These are phyloP conservation scores for Amauroascus niger DNA, from an alignment of 2,329 filamentous ascomycete species.

Conservation along the genomic window DNA sequence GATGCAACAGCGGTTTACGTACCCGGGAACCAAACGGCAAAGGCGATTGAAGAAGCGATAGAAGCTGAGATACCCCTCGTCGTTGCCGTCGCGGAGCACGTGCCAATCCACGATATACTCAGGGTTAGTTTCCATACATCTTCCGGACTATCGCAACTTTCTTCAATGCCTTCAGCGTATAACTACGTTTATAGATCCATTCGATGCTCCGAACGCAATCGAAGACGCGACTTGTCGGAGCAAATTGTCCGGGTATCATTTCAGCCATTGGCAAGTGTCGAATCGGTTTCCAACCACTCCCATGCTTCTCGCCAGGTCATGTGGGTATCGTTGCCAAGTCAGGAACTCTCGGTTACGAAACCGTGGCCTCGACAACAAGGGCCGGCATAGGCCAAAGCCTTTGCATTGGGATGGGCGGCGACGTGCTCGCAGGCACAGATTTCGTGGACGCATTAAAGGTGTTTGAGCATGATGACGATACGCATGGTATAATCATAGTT, in stretches of 20 bases:
- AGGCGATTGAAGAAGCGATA: slow-evolving; percentile 69
- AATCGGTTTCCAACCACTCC: slow-evolving; percentile 66
- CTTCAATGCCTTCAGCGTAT: not conserved
- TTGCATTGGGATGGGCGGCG: slow-evolving; percentile 68
- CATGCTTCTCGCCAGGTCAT: slow-evolving; percentile 58
- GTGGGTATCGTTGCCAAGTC: slow-evolving; percentile 73
- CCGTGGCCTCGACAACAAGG: slow-evolving; percentile 62
- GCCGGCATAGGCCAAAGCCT: slow-evolving; percentile 68
- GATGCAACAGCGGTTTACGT: slow-evolving; percentile 74
- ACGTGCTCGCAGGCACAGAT: slow-evolving; percentile 63
- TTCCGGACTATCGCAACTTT: not conserved
- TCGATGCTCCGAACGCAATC: slow-evolving; percentile 62
- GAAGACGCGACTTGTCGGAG: slow-evolving; percentile 62
- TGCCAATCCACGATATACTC: slow-evolving; percentile 68
- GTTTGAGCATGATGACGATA: slow-evolving; percentile 57
- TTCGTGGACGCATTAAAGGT: slow-evolving; percentile 61
- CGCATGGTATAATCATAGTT: slow-evolving; percentile 60
- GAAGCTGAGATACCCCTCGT: slow-evolving; percentile 68
- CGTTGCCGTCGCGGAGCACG: slow-evolving; percentile 70
- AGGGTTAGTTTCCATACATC: slow-evolving; percentile 40
- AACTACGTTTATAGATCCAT: slow-evolving; percentile 44
- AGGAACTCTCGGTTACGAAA: slow-evolving; percentile 70
- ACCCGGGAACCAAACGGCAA: slow-evolving; percentile 60
- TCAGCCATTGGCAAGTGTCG: slow-evolving; percentile 60
- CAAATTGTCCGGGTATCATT: slow-evolving; percentile 75